Evolutionary conservation across 1,284 basidiomycete species (phyloP).

Genomic region (Phlebopus sp.): DNA sequence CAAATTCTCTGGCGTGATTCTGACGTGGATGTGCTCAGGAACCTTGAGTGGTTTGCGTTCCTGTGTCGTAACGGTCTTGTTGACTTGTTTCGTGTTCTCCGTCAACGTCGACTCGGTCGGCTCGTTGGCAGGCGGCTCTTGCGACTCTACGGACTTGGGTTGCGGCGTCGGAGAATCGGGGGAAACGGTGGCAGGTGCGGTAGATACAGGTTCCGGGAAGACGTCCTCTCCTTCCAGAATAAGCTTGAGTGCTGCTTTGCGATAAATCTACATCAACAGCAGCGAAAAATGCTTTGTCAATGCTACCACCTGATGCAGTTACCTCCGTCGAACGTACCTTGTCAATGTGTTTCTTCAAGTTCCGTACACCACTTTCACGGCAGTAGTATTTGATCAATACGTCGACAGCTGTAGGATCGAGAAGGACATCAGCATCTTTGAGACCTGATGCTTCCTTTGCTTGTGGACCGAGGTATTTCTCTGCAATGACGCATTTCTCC

Average conservation of each 20-base stretch:
- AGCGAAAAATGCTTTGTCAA: constrained; percentile 2
- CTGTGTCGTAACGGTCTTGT: constrained; percentile 69
- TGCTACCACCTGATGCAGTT: background rate
- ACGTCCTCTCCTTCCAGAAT: constrained; percentile 89
- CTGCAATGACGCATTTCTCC: constrained; percentile 93
- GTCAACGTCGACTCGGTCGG: constrained; percentile 20
- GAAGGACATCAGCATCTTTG: constrained; percentile 75
- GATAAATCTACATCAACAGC: constrained; percentile 72
- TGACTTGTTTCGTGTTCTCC: constrained; percentile 21
- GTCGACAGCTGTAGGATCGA: constrained; percentile 82
- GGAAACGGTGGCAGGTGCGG: constrained; percentile 19
- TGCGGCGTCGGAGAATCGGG: constrained; percentile 19
- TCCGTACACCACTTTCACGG: constrained; percentile 93
- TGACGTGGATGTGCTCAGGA: constrained; percentile 77
- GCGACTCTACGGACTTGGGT: constrained; percentile 37
- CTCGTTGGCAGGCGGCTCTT: constrained; percentile 38
- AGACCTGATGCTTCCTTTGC: constrained; percentile 91
- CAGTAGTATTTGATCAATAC: constrained; percentile 95
- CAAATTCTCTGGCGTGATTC: constrained; percentile 83
- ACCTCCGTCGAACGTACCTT: constrained; percentile 53
- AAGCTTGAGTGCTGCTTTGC: constrained; percentile 93
- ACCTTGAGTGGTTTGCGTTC: constrained; percentile 81
- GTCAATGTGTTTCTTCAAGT: constrained; percentile 94
- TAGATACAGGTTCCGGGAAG: constrained; percentile 66
- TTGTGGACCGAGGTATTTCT: constrained; percentile 90